Conservation (phyloP, 768 basidiomycete species). For the Boletus vermiculosoides region DNA sequence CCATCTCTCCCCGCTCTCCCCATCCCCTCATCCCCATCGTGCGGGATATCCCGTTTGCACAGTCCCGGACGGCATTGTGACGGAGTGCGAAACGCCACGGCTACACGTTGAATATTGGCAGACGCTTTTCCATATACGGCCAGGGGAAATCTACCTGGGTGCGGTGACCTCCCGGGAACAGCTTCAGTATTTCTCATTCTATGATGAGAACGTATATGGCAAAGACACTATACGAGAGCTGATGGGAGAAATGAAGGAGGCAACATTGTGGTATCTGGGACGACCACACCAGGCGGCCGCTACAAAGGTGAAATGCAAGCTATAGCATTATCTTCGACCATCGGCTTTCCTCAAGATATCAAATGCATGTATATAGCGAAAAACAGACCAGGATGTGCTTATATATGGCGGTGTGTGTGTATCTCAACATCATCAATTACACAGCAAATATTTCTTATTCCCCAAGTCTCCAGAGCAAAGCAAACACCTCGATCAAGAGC, state of each 20-base stretch:
- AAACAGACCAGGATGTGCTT: too few species aligned
- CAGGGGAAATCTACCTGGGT: conserved; percentile 42
- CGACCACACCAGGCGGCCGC: not conserved
- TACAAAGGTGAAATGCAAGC: not conserved
- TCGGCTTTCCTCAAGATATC: too few species aligned
- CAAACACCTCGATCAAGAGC: too few species aligned
- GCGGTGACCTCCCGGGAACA: conserved; percentile 35
- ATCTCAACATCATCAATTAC: too few species aligned
- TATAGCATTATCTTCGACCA: not conserved
- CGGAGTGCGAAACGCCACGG: not conserved
- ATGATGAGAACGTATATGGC: conserved; percentile 45
- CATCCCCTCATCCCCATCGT: not conserved
- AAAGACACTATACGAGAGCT: conserved; percentile 40
- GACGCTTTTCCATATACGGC: conserved; percentile 33
- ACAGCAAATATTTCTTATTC: too few species aligned
- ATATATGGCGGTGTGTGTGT: too few species aligned
- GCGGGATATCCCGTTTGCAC: conserved; percentile 1
- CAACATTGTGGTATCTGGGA: conserved; percentile 23
- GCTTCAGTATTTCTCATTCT: conserved; percentile 36
- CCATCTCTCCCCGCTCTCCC: not conserved
- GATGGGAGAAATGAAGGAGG: conserved; percentile 41
- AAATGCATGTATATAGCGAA: too few species aligned
- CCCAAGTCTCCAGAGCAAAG: too few species aligned
- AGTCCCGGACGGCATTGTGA: not conserved
- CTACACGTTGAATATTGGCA: conserved; percentile 6